These are phyloP conservation scores for Dryadomyces sulphureus DNA, from an alignment of 2,329 filamentous ascomycete species.

Conservation along the genomic window DNA sequence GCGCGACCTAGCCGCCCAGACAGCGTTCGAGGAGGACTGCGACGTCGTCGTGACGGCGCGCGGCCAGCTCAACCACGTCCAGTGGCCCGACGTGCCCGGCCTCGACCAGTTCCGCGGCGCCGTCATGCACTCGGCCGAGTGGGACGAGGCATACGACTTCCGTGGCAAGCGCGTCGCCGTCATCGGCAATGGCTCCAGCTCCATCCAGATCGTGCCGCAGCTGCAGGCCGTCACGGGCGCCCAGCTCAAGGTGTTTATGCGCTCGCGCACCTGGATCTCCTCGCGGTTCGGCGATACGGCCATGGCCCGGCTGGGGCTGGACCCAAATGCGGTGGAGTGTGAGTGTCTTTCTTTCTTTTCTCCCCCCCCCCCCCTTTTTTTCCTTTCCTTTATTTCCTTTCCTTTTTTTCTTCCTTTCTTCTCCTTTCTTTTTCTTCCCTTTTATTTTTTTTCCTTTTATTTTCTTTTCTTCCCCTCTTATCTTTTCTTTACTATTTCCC, in stretches of 20 bases:
- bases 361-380: too few species aligned
- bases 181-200: constrained; percentile 37
- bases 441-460: too few species aligned
- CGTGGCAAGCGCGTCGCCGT: constrained; percentile 31
- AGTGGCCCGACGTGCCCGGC: constrained; percentile 28
- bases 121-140: constrained; percentile 29
- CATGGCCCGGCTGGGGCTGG: constrained; percentile 27
- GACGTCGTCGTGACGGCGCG: constrained; percentile 26
- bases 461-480: background rate
- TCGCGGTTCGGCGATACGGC: constrained; percentile 28
- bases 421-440: background rate
- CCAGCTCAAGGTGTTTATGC: constrained; percentile 29
- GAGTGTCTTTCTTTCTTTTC: too few species aligned
- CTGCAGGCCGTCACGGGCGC: constrained; percentile 28
- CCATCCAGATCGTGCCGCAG: constrained; percentile 35
- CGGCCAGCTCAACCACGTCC: constrained; percentile 26
- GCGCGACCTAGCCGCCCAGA: constrained; percentile 16
- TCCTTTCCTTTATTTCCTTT: background rate
- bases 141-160: constrained; percentile 31
- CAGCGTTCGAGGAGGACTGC: constrained; percentile 23
- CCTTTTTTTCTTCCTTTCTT: background rate
- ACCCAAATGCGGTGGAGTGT: constrained; percentile 23
- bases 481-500: background rate
- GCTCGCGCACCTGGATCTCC: constrained; percentile 35
- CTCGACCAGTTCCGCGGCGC: constrained; percentile 25